Percentiles rank a stretch among this genome's conserved stretches.
Conservation (phyloP, 2,329 filamentous ascomycete genomes). For the Pyrenophora tritici-repentis region DNA sequence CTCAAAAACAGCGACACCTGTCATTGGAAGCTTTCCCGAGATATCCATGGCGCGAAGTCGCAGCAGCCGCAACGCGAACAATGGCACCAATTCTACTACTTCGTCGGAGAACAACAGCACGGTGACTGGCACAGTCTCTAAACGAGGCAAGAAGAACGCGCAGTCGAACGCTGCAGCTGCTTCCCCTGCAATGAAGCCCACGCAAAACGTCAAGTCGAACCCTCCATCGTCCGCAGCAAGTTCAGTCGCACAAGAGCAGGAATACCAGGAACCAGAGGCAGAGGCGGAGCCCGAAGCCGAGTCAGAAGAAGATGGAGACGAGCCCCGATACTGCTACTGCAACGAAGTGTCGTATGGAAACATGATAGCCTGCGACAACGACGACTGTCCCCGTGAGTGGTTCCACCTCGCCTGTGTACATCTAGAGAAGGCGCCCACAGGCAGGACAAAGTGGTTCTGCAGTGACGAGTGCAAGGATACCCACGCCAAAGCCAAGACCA, state of each 20-base stretch:
- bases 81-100: conserved; percentile 43
- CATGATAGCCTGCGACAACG: conserved; percentile 72
- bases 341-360: conserved; percentile 68
- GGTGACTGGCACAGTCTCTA: conserved; percentile 39
- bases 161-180: conserved; percentile 27
- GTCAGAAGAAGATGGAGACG: conserved; percentile 50
- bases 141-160: conserved; percentile 46
- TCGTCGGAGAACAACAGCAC: conserved; percentile 50
- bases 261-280: conserved; percentile 36
- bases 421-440: conserved; percentile 62
- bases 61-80: conserved; percentile 50
- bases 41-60: conserved; percentile 49
- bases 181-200: conserved; percentile 36
- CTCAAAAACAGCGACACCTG: conserved; percentile 56
- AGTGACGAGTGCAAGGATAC: conserved; percentile 47
- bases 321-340: conserved; percentile 69
- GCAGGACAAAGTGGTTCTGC: conserved; percentile 48
- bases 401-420: conserved; percentile 70
- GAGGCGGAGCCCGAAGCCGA: conserved; percentile 41
- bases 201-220: conserved; percentile 32
- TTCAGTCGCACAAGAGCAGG: conserved; percentile 40
- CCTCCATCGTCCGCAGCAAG: conserved; percentile 41
- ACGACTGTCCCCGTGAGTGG: conserved; percentile 67
- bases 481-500: conserved; percentile 36
- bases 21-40: conserved; percentile 51